These are phyloP conservation scores for Pichia sporocuriosa DNA, from an alignment of 805 yeast genomes.

Conservation along the genomic window DNA sequence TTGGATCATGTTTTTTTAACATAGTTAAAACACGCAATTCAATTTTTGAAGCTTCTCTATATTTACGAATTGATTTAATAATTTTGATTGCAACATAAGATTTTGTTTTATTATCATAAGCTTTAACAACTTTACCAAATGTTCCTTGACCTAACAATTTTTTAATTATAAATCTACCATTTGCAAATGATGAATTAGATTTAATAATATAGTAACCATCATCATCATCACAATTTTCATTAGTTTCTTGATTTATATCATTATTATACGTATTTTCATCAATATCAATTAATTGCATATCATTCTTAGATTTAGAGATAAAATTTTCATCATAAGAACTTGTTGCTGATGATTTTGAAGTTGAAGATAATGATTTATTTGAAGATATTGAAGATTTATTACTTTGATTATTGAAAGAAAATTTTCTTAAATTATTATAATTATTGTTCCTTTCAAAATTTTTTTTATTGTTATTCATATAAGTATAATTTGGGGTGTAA, in stretches of 20 bases:
- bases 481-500: slow-evolving; percentile 22
- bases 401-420: slow-evolving; percentile 20
- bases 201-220: slow-evolving; percentile 70
- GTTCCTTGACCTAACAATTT: slow-evolving; percentile 85
- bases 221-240: slow-evolving; percentile 46
- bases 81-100: slow-evolving; percentile 82
- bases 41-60: slow-evolving; percentile 90
- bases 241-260: slow-evolving; percentile 17
- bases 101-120: slow-evolving; percentile 58
- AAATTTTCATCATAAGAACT: slow-evolving; percentile 9
- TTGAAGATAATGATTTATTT: slow-evolving; percentile 5
- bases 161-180: slow-evolving; percentile 58
- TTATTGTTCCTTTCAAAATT: neutral
- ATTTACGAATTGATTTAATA: slow-evolving; percentile 86
- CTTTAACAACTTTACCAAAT: slow-evolving; percentile 82
- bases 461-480: slow-evolving; percentile 14
- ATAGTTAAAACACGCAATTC: slow-evolving; percentile 80
- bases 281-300: neutral
- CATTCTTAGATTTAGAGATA: neutral
- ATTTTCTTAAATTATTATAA: slow-evolving; percentile 15
- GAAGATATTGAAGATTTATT: slow-evolving; percentile 6
- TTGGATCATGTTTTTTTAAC: slow-evolving; percentile 62
- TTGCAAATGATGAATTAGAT: slow-evolving; percentile 58
- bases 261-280: neutral
- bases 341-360: slow-evolving; percentile 16